Evolutionary conservation across 768 basidiomycete species (phyloP).

Genomic region (Amanita molliuscula): DNA sequence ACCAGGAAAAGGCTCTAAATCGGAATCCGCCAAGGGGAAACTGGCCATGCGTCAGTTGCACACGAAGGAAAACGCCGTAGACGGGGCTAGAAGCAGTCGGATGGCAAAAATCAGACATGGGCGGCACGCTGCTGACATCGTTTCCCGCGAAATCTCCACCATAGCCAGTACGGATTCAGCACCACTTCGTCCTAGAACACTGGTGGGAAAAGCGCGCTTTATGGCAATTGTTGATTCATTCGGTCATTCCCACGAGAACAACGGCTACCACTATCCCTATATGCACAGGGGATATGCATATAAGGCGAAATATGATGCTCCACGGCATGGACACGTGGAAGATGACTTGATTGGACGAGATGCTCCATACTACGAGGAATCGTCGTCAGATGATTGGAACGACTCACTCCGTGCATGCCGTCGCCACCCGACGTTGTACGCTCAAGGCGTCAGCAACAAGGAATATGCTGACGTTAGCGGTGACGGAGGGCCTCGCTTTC

Average conservation of each 20-base stretch:
- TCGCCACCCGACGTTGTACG: not conserved
- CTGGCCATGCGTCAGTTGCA: not conserved
- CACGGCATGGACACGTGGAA: not conserved
- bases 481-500: not conserved
- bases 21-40: not conserved
- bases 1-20: not conserved
- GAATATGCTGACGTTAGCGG: conserved; percentile 1
- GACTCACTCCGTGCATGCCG: not conserved
- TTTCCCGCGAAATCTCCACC: not conserved
- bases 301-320: not conserved
- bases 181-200: not conserved
- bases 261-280: not conserved
- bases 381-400: not conserved
- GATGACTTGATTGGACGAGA: not conserved
- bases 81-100: too few species aligned
- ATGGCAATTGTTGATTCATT: not conserved
- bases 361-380: not conserved
- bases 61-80: not conserved
- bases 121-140: not conserved
- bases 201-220: not conserved
- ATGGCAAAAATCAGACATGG: not conserved
- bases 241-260: not conserved
- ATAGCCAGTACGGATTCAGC: not conserved
- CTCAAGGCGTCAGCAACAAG: not conserved
- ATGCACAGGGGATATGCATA: not conserved